Conservation (phyloP, 169 alveolate genomes). For the Plasmodium yoelii region DNA sequence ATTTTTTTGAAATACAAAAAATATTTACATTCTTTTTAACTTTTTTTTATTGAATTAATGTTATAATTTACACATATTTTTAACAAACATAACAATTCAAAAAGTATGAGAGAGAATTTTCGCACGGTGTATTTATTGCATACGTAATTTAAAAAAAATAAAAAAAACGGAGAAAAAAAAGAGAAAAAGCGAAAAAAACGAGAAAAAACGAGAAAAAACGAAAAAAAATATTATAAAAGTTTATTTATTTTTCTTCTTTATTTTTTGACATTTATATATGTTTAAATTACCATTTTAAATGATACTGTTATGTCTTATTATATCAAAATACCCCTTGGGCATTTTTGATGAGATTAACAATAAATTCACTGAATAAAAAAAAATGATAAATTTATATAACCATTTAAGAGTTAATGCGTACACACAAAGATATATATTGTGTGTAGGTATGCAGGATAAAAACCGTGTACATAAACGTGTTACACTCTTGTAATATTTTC, state of each 20-base stretch:
- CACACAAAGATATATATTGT: not conserved
- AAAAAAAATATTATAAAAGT: slow-evolving; percentile 12
- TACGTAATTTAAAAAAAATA: slow-evolving; percentile 3
- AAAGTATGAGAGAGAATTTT: slow-evolving; percentile 1
- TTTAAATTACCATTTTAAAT: slow-evolving; percentile 26
- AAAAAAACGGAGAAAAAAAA: slow-evolving; percentile 11
- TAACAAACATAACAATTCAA: not conserved
- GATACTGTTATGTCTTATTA: slow-evolving; percentile 48
- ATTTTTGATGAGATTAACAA: slow-evolving; percentile 31
- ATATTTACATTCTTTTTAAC: too few species aligned
- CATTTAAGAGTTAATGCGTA: not conserved
- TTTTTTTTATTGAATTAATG: too few species aligned
- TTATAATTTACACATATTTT: not conserved
- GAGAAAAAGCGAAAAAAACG: slow-evolving; percentile 3
- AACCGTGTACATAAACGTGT: too few species aligned
- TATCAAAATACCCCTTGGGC: slow-evolving; percentile 33
- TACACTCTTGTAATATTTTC: not conserved
- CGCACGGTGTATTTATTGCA: slow-evolving; percentile 4
- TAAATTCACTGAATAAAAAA: slow-evolving; percentile 17
- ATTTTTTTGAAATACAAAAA: too few species aligned
- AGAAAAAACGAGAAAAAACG: slow-evolving; percentile 16
- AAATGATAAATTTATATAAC: not conserved
- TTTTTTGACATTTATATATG: slow-evolving; percentile 22
- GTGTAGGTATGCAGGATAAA: too few species aligned
- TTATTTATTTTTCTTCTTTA: not conserved